A percentile compares a stretch with the other conserved stretches of the same genome.
These are phyloP conservation scores for Gloeophyllum trabeum DNA, from an alignment of 768 basidiomycete species.

Conservation along the genomic window DNA sequence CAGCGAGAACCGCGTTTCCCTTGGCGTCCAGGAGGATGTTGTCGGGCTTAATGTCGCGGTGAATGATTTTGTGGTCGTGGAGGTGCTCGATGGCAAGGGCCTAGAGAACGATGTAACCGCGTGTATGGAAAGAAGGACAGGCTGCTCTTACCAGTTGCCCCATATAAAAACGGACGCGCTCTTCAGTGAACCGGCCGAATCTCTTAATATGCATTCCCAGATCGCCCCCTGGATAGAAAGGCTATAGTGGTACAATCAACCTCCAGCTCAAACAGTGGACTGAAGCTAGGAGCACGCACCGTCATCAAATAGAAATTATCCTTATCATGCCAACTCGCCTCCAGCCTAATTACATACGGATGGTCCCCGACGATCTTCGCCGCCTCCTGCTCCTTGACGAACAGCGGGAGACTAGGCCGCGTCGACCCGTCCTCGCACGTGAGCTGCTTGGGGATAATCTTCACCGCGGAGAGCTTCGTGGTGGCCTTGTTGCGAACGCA, in stretches of 20 bases:
- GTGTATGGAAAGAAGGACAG: background rate
- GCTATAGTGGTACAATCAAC: background rate
- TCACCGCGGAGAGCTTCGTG: background rate
- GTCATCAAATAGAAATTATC: background rate
- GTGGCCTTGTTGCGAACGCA: background rate
- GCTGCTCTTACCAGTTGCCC: background rate
- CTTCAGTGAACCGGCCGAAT: background rate
- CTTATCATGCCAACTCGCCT: background rate
- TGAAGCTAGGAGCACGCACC: background rate
- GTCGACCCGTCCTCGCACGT: background rate
- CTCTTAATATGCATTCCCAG: background rate
- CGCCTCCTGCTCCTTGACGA: background rate
- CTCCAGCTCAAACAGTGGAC: too few relatives aligned
- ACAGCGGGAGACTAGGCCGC: too few relatives aligned
- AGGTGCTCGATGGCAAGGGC: conserved; percentile 20
- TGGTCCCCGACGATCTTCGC: background rate
- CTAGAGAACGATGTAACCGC: background rate
- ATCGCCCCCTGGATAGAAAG: background rate
- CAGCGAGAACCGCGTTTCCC: background rate
- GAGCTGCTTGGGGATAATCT: background rate
- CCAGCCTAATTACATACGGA: background rate
- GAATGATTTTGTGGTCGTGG: conserved; percentile 28
- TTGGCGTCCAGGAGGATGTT: conserved; percentile 10
- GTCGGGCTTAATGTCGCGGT: conserved; percentile 39
- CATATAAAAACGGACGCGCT: background rate